Conservation (phyloP, 768 basidiomycete species). For the Phaeotremella fagi region DNA sequence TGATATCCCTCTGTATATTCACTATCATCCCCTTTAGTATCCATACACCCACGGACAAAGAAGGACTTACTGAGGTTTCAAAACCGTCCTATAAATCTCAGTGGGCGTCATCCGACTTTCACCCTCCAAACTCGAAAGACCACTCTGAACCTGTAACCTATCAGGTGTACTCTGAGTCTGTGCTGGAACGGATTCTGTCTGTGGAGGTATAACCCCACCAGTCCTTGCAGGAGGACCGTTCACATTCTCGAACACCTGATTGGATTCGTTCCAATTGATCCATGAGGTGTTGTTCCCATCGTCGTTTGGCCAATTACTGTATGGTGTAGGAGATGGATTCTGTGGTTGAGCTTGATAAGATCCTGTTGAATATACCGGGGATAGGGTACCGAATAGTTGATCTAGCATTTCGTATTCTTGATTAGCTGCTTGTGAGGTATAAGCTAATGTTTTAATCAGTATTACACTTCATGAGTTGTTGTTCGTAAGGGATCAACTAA, state of each 20-base stretch:
- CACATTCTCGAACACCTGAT: background rate
- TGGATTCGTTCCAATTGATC: background rate
- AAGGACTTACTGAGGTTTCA: slow-evolving; percentile 59
- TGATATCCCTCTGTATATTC: slow-evolving; percentile 97
- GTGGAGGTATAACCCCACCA: background rate
- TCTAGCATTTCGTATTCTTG: slow-evolving; percentile 93
- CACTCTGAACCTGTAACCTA: background rate
- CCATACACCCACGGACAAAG: background rate
- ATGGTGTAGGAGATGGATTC: background rate
- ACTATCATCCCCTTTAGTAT: slow-evolving; percentile 14
- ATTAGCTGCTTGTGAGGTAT: slow-evolving; percentile 86
- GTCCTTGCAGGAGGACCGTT: background rate
- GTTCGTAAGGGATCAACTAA: background rate
- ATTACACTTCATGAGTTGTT: too few species aligned
- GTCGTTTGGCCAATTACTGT: background rate
- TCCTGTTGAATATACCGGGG: slow-evolving; percentile 12
- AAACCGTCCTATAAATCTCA: slow-evolving; percentile 62
- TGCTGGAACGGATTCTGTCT: background rate
- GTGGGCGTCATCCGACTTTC: slow-evolving; percentile 19
- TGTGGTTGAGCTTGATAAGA: background rate
- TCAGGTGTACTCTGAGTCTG: background rate
- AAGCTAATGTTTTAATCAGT: slow-evolving; percentile 50
- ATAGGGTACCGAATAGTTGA: slow-evolving; percentile 68
- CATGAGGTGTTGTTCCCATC: background rate
- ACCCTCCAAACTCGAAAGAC: background rate